Percentiles rank a stretch among this genome's conserved stretches.
phyloP scores from a whole-genome alignment of 2,329 filamentous ascomycete genomes.

The Fusarium penzigii region DNA sequence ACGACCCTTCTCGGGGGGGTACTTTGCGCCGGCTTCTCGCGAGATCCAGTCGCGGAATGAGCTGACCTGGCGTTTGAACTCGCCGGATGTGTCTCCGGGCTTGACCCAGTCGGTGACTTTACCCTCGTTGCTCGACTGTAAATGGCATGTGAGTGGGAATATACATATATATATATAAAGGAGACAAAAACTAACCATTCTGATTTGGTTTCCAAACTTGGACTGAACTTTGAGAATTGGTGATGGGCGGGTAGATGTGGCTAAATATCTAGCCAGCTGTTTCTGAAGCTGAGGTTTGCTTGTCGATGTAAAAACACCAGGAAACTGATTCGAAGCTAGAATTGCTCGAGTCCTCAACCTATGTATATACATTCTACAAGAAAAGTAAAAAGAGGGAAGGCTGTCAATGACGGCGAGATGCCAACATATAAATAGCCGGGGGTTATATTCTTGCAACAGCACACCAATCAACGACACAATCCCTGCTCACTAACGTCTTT shows the following conservation, averaged over 20 bases:
- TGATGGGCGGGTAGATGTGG: conserved; percentile 6
- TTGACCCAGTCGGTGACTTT: conserved; percentile 82
- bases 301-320: conserved; percentile 2
- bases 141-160: conserved; percentile 10
- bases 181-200: conserved; percentile 23
- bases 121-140: conserved; percentile 18
- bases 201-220: conserved; percentile 18
- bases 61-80: conserved; percentile 88
- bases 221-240: neutral
- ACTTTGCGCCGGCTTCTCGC: conserved; percentile 68
- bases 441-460: neutral
- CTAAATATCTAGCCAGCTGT: conserved; percentile 9
- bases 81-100: conserved; percentile 74
- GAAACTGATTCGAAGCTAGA: conserved; percentile 11
- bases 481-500: neutral
- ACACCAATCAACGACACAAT: neutral
- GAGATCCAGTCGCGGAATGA: conserved; percentile 82
- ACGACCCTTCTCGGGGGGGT: conserved; percentile 81
- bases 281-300: neutral
- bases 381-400: conserved; percentile 4
- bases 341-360: conserved; percentile 19
- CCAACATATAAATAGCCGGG: conserved; percentile 23
- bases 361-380: conserved; percentile 22
- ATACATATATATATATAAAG: neutral
- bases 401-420: conserved; percentile 19